phyloP scores from a whole-genome alignment of 805 yeast species.

The Diddensiella caesifluorescens region DNA sequence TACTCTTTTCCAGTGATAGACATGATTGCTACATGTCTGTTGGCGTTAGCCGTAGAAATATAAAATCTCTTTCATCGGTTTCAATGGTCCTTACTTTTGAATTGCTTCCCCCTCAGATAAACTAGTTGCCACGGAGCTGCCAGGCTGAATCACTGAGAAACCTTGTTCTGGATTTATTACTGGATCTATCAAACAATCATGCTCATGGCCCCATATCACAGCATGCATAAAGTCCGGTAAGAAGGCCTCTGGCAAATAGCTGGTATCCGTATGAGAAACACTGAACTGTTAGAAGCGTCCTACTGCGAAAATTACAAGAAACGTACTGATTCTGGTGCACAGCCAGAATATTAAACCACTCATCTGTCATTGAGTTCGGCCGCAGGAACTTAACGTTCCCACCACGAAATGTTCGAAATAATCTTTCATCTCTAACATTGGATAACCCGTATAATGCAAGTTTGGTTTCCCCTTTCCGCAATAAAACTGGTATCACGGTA shows the following conservation, averaged over 20 bases:
- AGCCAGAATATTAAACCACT: constrained; percentile 80
- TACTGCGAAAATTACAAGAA: background rate
- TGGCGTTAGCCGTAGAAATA: background rate
- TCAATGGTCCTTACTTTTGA: constrained; percentile 40
- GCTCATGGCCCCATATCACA: constrained; percentile 97
- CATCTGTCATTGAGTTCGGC: constrained; percentile 52
- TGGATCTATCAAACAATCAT: constrained; percentile 79
- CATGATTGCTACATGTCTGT: constrained; percentile 56
- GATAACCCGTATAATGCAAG: constrained; percentile 86
- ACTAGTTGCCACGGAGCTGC: constrained; percentile 90
- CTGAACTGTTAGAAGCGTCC: constrained; percentile 24
- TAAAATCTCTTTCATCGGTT: too few relatives aligned
- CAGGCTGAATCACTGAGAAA: constrained; percentile 83
- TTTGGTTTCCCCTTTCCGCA: constrained; percentile 77
- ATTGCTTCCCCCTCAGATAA: constrained; percentile 78
- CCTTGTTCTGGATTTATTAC: constrained; percentile 48
- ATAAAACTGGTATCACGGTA: constrained; percentile 64
- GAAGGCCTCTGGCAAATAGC: constrained; percentile 78
- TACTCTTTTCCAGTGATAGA: constrained; percentile 55
- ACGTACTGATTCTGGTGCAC: constrained; percentile 77
- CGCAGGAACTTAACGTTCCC: constrained; percentile 73
- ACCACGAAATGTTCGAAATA: constrained; percentile 74
- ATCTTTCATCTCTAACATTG: constrained; percentile 82
- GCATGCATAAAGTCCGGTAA: constrained; percentile 78
- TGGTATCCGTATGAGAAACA: constrained; percentile 69